Base-by-base conservation (phyloP, 2,329 filamentous ascomycete genomes). In the Fusarium poae region DNA sequence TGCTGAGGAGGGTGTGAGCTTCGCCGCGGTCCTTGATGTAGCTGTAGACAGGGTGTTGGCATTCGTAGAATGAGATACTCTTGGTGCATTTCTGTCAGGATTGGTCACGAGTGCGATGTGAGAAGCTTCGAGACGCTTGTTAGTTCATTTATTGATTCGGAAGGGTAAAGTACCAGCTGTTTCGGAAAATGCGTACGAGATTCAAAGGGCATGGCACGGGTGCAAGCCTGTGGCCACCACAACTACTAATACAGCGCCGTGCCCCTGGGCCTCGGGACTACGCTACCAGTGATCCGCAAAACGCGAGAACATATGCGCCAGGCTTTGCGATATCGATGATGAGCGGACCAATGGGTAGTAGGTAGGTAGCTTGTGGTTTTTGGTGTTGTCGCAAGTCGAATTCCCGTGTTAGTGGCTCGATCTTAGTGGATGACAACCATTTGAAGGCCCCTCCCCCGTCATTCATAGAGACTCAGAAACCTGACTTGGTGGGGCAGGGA, bases 131-230 rank as follows among this genome's bases (percentile, higher is more conserved):
- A 16, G 25, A 25, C 23, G 32, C 30, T 42, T 50, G 63, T 75
- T 43, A 76, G 73, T 37, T 25, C 40, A 32, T 42, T 48, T 27
- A 48, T 43, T 43, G 23, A 35, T 21, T 21, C 11, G 30, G 21
- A 21, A 30, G 21, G 20, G 20, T 32, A 27, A 18, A 30, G n/a
- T n/a, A 21, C 6, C 21, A 20, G 43, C 32, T 23, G 40, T 50
- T 48, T 53, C 27, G 44, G 32, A 58, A 49, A 63, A 53, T 39
- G 74, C 75, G 49, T 73, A 77, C 76, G 64, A 59, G 71, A 57
- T 61, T 69, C 66, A 45, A 70, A 66, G 57, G 74, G 67, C 74
- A 77, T 77, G 67, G 70, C 72, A 66, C 66, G 43, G 56, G 55
- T 62, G 61, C 62, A 56, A 57, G 49, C 72, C 59, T 60, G 58